Conservation (phyloP, 495 filamentous ascomycete species). For the Penicillium lagena region DNA sequence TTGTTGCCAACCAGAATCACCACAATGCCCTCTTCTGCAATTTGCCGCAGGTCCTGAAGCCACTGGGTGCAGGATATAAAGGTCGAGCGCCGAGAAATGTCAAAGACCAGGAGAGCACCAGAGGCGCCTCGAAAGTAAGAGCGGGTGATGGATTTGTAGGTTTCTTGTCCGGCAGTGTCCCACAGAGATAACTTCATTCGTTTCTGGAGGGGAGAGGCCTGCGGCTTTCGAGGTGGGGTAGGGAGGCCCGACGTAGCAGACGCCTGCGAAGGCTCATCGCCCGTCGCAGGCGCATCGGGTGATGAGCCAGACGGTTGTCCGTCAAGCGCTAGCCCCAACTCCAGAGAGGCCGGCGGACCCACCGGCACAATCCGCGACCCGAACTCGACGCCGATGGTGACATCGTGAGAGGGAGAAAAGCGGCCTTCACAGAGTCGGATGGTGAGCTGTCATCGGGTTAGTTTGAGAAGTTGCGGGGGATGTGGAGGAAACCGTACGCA, state of each 20-base stretch:
- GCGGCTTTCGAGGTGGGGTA: slow-evolving; percentile 28
- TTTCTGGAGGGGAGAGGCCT: slow-evolving; percentile 47
- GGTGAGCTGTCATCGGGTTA: slow-evolving; percentile 52
- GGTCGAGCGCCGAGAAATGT: slow-evolving; percentile 80
- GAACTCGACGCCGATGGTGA: slow-evolving; percentile 98
- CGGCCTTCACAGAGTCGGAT: slow-evolving; percentile 96
- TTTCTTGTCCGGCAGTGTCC: slow-evolving; percentile 98
- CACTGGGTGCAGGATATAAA: slow-evolving; percentile 81
- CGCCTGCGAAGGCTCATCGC: slow-evolving; percentile 10
- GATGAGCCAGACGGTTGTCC: slow-evolving; percentile 8
- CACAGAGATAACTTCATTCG: slow-evolving; percentile 80
- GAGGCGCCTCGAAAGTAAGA: slow-evolving; percentile 93
- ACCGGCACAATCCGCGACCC: slow-evolving; percentile 90
- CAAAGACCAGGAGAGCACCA: slow-evolving; percentile 89
- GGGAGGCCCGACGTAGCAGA: slow-evolving; percentile 25
- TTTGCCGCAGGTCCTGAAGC: slow-evolving; percentile 86
- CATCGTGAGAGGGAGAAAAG: slow-evolving; percentile 87
- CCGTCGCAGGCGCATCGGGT: background rate
- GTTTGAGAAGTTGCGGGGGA: slow-evolving; percentile 1
- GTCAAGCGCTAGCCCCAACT: slow-evolving; percentile 23
- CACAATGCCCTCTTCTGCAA: slow-evolving; percentile 89
- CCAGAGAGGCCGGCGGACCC: slow-evolving; percentile 59
- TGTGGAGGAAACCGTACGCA: slow-evolving; percentile 22
- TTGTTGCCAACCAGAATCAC: slow-evolving; percentile 96
- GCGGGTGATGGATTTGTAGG: slow-evolving; percentile 89